Evolutionary conservation across 2,329 filamentous ascomycete genomes (phyloP).

Genomic region (Neospermospora avenae): DNA sequence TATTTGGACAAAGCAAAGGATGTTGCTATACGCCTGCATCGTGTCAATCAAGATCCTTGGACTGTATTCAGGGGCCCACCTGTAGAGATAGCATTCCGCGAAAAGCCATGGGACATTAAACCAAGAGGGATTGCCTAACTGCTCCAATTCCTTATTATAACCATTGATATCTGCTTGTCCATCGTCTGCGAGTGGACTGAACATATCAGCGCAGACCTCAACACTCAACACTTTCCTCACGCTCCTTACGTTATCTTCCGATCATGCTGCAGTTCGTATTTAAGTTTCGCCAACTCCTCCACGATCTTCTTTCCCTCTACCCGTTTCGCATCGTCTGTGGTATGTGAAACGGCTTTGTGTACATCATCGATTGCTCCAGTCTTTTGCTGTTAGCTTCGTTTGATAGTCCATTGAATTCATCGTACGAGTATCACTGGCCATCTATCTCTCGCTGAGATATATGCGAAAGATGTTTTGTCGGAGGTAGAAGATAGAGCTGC

Average conservation of each 20-base stretch:
- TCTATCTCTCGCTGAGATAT: conserved; percentile 76
- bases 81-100: conserved; percentile 90
- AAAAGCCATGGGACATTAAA: conserved; percentile 85
- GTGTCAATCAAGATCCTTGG: not conserved
- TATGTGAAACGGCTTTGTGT: conserved; percentile 66
- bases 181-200: conserved; percentile 37
- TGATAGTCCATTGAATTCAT: not conserved
- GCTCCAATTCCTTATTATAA: conserved; percentile 83
- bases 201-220: conserved; percentile 54
- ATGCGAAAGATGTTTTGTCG: conserved; percentile 84
- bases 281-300: conserved; percentile 73
- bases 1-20: conserved; percentile 72
- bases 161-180: conserved; percentile 55
- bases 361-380: conserved; percentile 92
- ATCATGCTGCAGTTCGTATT: conserved; percentile 94
- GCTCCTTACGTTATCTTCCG: conserved; percentile 67
- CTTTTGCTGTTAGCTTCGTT: conserved; percentile 43
- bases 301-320: conserved; percentile 86
- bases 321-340: conserved; percentile 55
- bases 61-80: conserved; percentile 38
- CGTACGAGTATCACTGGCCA: conserved; percentile 92
- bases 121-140: conserved; percentile 74
- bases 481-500: conserved; percentile 73
- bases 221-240: not conserved
- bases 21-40: conserved; percentile 68